A percentile compares a stretch with the other conserved stretches of the same genome.
These are phyloP conservation scores for Lycium ferocissimum DNA, from an alignment of 257 asterid genomes.

Conservation along the genomic window DNA sequence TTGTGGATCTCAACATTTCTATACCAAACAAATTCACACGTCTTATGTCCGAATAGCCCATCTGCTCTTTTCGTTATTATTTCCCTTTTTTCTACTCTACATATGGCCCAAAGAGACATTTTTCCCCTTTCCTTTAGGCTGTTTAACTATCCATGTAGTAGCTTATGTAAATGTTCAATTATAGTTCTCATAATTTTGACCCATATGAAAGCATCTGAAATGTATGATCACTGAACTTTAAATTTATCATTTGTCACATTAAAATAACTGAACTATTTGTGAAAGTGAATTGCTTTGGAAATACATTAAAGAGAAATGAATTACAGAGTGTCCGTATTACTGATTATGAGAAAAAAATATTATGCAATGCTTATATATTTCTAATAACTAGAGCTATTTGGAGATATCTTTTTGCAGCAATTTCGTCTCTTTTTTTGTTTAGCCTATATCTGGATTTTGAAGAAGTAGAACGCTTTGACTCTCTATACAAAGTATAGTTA, in stretches of 20 bases:
- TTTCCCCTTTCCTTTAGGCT: background rate
- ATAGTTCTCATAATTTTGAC: background rate
- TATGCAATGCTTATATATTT: background rate
- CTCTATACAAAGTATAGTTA: background rate
- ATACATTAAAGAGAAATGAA: background rate
- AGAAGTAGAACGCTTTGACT: too few relatives aligned
- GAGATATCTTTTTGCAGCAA: too few relatives aligned
- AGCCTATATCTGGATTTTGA: too few relatives aligned
- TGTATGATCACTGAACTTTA: too few relatives aligned
- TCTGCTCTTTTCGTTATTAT: background rate
- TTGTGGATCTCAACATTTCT: background rate
- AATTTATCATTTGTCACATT: background rate
- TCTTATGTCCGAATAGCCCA: conserved; percentile 4
- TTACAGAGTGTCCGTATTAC: background rate
- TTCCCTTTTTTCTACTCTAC: background rate
- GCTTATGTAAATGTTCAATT: background rate
- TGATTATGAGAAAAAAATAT: background rate
- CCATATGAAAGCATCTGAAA: background rate
- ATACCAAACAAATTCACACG: background rate
- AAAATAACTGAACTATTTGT: background rate
- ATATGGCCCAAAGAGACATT: background rate
- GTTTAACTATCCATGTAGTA: background rate
- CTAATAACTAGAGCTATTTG: too few relatives aligned
- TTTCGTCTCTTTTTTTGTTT: too few relatives aligned
- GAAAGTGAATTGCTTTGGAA: background rate